Percentiles rank a stretch among this genome's conserved stretches.
These are phyloP conservation scores for Ambrosiella beaveri DNA, from an alignment of 2,329 filamentous ascomycete species.

Conservation along the genomic window DNA sequence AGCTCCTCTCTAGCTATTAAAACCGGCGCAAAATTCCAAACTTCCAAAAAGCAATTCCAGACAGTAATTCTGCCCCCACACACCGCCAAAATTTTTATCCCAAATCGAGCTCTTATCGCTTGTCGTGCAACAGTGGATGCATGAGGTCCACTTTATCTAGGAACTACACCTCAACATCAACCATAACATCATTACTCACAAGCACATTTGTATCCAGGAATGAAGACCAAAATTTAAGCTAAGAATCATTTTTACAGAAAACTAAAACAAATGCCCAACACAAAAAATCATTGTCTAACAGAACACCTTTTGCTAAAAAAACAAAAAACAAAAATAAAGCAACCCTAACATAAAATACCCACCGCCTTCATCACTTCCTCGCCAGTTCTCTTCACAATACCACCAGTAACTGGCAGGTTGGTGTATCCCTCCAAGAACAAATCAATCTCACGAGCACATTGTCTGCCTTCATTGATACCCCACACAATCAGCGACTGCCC, in stretches of 20 bases:
- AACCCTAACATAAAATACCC: conserved; percentile 15
- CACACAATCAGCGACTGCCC: conserved; percentile 94
- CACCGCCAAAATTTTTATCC: conserved; percentile 7
- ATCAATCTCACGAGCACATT: conserved; percentile 83
- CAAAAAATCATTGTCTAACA: no score
- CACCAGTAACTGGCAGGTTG: conserved; percentile 73
- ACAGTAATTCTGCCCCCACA: conserved; percentile 2
- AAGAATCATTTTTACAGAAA: no score
- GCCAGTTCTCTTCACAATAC: conserved; percentile 74
- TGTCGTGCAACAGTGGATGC: no score
- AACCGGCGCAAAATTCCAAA: background rate
- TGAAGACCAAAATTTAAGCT: no score
- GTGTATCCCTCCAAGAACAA: conserved; percentile 67
- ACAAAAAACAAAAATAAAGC: background rate
- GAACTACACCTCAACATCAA: no score
- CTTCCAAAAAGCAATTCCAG: background rate
- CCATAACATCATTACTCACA: no score
- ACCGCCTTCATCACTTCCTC: conserved; percentile 42
- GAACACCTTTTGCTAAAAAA: background rate
- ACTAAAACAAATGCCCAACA: no score
- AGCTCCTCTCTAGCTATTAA: background rate
- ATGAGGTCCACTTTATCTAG: no score
- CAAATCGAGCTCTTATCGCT: background rate
- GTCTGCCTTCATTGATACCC: conserved; percentile 95
- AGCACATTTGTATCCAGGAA: no score